Percentiles rank a stretch among this genome's conserved stretches.
Evolutionary conservation across 1,284 basidiomycete genomes (phyloP).

Genomic region (Sanguinoderma infundibulare): DNA sequence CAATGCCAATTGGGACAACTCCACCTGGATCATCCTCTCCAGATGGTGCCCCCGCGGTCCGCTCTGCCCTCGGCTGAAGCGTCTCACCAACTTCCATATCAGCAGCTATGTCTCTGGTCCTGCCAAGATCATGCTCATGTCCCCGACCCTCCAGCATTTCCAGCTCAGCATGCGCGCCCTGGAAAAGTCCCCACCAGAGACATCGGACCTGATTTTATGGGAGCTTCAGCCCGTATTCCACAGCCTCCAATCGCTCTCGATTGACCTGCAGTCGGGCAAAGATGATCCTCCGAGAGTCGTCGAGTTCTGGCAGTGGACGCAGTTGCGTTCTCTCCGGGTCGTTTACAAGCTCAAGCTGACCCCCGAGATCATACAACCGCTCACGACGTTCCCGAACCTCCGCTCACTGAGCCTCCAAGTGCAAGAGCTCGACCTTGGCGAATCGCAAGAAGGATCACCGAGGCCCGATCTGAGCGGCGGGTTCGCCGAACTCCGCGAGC

Average conservation of each 20-base stretch:
- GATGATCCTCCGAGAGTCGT: neutral
- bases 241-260: neutral
- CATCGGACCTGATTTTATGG: neutral
- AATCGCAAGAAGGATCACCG: neutral
- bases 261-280: neutral
- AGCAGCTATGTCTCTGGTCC: neutral
- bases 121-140: slow-evolving; percentile 5
- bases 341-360: neutral
- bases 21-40: slow-evolving; percentile 2
- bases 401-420: neutral
- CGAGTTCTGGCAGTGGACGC: slow-evolving; percentile 1
- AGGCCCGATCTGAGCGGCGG: neutral
- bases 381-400: slow-evolving; percentile 1
- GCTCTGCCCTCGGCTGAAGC: slow-evolving; percentile 2
- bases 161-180: neutral
- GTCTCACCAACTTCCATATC: neutral
- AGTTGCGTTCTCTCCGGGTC: neutral
- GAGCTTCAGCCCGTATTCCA: neutral
- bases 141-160: slow-evolving; percentile 2
- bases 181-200: neutral
- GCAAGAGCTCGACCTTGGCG: neutral
- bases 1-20: neutral
- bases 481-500: neutral
- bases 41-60: slow-evolving; percentile 1
- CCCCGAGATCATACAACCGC: neutral